These are phyloP conservation scores for Nakaseomyces bracarensis DNA, from an alignment of 1,139 yeast genomes.

Conservation along the genomic window DNA sequence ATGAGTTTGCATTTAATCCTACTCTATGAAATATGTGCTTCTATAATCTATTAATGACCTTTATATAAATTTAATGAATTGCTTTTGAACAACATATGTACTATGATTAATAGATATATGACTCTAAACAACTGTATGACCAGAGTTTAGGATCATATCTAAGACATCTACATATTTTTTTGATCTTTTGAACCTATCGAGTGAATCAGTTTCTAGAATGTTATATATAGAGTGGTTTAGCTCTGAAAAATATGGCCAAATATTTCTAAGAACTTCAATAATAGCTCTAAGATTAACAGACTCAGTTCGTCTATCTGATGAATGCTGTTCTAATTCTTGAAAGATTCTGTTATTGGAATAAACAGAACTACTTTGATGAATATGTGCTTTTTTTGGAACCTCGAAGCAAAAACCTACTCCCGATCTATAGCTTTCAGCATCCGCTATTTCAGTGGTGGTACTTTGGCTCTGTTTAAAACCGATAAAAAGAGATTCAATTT, in stretches of 20 bases:
- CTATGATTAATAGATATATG: neutral
- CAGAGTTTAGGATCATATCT: neutral
- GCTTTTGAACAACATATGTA: no score
- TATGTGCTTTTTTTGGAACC: neutral
- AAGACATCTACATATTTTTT: neutral
- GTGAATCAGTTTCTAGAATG: slow-evolving; percentile 3
- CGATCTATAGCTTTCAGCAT: neutral
- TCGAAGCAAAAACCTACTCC: neutral
- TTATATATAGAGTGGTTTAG: neutral
- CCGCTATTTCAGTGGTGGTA: neutral
- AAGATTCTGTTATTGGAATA: no score
- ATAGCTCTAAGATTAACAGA: neutral
- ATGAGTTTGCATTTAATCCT: slow-evolving; percentile 80
- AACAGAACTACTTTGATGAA: neutral
- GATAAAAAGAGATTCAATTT: slow-evolving; percentile 29
- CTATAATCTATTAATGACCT: neutral
- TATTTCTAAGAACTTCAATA: neutral
- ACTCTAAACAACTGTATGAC: neutral
- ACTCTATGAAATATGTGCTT: slow-evolving; percentile 2
- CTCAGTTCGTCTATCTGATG: no score
- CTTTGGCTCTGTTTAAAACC: neutral
- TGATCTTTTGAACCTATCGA: neutral
- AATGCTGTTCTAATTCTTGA: no score
- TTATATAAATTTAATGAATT: neutral
- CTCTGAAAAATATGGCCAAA: neutral